Percentiles rank a stretch among this genome's conserved stretches.
Evolutionary conservation across 176 grass and related monocot species (phyloP).

Genomic region (Eleusine coracana): DNA sequence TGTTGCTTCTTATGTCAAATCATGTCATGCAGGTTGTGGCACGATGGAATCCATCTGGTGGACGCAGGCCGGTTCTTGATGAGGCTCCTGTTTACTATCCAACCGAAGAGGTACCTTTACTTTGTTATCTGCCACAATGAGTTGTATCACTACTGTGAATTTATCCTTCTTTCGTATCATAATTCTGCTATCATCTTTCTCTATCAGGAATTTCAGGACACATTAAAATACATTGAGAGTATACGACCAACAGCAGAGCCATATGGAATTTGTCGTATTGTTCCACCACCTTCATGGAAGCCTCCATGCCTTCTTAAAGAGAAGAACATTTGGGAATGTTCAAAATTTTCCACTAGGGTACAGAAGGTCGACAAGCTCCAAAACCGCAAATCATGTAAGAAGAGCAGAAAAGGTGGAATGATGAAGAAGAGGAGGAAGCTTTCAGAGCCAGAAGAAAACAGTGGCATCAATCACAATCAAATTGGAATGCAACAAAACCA

Average conservation of each 20-base stretch:
- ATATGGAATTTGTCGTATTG: slow-evolving; percentile 92
- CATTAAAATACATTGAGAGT: slow-evolving; percentile 82
- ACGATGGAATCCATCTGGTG: slow-evolving; percentile 78
- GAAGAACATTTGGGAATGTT: slow-evolving; percentile 70
- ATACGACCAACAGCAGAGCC: slow-evolving; percentile 70
- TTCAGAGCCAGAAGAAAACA: slow-evolving; percentile 50
- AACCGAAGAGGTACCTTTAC: slow-evolving; percentile 74
- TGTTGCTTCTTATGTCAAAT: slow-evolving; percentile 25
- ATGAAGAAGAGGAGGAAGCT: slow-evolving; percentile 83
- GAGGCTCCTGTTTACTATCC: slow-evolving; percentile 89
- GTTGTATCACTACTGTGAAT: slow-evolving; percentile 17
- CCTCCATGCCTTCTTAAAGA: slow-evolving; percentile 85
- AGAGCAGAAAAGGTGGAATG: slow-evolving; percentile 52
- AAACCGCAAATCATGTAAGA: slow-evolving; percentile 74
- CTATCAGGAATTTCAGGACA: slow-evolving; percentile 85
- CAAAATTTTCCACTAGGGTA: slow-evolving; percentile 76
- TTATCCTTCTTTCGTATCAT: not conserved
- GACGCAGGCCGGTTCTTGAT: slow-evolving; percentile 63
- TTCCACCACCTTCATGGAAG: slow-evolving; percentile 90
- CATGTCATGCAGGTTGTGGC: slow-evolving; percentile 63
- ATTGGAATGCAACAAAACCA: slow-evolving; percentile 42
- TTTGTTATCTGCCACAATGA: slow-evolving; percentile 10
- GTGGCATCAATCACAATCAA: slow-evolving; percentile 37
- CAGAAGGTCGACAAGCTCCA: slow-evolving; percentile 93
- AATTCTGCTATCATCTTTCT: slow-evolving; percentile 34